Evolutionary conservation across 441 rosid species (phyloP).

Genomic region (Omphalea diandra): DNA sequence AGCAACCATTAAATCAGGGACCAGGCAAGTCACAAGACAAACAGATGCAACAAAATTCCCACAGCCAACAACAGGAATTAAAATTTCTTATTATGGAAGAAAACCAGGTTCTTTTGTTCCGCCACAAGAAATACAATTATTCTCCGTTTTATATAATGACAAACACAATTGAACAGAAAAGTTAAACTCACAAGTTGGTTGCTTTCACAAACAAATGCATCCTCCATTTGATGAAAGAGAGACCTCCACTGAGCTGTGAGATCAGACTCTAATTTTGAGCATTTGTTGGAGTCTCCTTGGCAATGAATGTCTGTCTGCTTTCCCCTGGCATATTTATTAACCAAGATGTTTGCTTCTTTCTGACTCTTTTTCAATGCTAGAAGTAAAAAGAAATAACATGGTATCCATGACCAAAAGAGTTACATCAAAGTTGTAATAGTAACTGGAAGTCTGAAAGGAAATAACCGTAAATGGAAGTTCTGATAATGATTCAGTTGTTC

Average conservation of each 20-base stretch:
- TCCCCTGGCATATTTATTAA: constrained; percentile 48
- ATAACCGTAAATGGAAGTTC: constrained; percentile 6
- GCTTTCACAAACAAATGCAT: constrained; percentile 62
- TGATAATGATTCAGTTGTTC: neutral
- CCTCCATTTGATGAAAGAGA: constrained; percentile 85
- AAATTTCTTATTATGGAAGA: neutral
- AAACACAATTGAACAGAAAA: neutral
- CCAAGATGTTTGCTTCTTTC: constrained; percentile 72
- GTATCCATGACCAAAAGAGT: constrained; percentile 3
- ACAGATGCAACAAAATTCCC: constrained; percentile 12
- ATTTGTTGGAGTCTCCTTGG: constrained; percentile 40
- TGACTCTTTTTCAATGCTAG: constrained; percentile 81
- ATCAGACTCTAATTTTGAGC: constrained; percentile 55
- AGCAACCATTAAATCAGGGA: too few relatives aligned
- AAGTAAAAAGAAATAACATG: constrained; percentile 7
- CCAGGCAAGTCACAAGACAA: neutral
- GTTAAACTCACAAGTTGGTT: constrained; percentile 68
- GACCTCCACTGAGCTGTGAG: constrained; percentile 74
- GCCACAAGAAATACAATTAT: constrained; percentile 1
- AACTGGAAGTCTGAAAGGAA: constrained; percentile 1
- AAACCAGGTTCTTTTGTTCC: neutral
- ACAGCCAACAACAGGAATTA: neutral
- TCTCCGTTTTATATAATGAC: neutral
- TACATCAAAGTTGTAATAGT: neutral
- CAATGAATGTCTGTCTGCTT: constrained; percentile 40